Percentiles rank a stretch among this genome's conserved stretches.
These are phyloP conservation scores for Thecamonas trahens DNA, from an alignment of 78 protist species.

Conservation along the genomic window DNA sequence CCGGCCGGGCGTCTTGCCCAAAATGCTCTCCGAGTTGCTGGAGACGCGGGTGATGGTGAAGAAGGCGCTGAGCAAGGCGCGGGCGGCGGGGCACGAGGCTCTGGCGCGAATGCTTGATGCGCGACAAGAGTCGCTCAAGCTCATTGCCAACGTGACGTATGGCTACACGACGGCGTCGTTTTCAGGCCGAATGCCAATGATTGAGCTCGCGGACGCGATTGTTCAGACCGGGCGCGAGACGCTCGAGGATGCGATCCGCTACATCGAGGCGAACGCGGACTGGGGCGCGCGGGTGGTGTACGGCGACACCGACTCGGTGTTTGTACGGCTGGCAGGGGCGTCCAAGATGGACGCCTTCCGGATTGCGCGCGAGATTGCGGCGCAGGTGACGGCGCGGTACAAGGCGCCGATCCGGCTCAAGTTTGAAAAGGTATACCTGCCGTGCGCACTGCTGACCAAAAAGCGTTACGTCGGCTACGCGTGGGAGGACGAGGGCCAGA, in stretches of 20 bases:
- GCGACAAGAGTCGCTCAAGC: constrained; percentile 88
- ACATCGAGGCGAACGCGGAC: constrained; percentile 22
- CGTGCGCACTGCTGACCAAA: constrained; percentile 84
- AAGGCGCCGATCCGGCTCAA: constrained; percentile 83
- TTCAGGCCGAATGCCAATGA: constrained; percentile 96
- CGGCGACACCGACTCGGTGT: constrained; percentile 98
- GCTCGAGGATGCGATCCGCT: constrained; percentile 67
- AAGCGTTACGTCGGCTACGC: constrained; percentile 87
- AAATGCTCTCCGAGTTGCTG: constrained; percentile 84
- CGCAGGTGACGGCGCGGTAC: constrained; percentile 56
- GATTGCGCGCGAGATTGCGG: constrained; percentile 73
- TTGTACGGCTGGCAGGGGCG: constrained; percentile 72
- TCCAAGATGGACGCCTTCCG: constrained; percentile 65
- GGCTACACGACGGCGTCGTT: constrained; percentile 93
- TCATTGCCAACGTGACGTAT: constrained; percentile 96
- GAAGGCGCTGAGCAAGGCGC: constrained; percentile 58
- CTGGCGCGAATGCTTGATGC: constrained; percentile 57
- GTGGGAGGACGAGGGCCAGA: constrained; percentile 46
- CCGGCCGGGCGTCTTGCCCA: constrained; percentile 85
- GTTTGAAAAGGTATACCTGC: constrained; percentile 88
- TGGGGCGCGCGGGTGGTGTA: constrained; percentile 85
- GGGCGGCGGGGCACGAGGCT: neutral
- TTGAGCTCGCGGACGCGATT: constrained; percentile 93
- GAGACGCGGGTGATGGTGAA: constrained; percentile 86
- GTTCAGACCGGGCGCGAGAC: constrained; percentile 83